Conservation (phyloP, 768 basidiomycete genomes). For the Boletales sp. region DNA sequence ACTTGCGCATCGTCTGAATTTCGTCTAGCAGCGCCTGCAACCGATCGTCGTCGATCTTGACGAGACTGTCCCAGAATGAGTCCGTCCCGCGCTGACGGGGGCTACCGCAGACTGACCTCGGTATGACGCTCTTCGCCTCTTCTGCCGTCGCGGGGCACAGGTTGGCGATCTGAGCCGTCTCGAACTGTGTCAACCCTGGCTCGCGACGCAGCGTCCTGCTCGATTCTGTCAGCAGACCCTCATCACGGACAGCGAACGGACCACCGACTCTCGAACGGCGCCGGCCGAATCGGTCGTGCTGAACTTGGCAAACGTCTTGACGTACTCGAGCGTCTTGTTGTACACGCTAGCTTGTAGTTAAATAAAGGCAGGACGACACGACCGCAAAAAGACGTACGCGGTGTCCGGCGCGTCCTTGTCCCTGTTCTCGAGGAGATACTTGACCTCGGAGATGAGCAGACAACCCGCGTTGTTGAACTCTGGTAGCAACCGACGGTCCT, state of each 20-base stretch:
- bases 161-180: slow-evolving; percentile 91
- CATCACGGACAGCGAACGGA: not conserved
- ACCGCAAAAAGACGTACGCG: slow-evolving; percentile 46
- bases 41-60: slow-evolving; percentile 84
- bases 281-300: slow-evolving; percentile 80
- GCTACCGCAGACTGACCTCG: slow-evolving; percentile 51
- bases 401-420: slow-evolving; percentile 88
- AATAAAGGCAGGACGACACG: not conserved
- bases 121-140: slow-evolving; percentile 88
- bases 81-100: not conserved
- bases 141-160: slow-evolving; percentile 84
- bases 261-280: slow-evolving; percentile 80
- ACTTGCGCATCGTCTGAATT: slow-evolving; percentile 88
- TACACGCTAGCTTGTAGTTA: slow-evolving; percentile 52
- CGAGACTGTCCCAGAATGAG: slow-evolving; percentile 42
- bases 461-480: slow-evolving; percentile 93
- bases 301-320: slow-evolving; percentile 89
- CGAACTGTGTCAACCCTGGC: slow-evolving; percentile 79
- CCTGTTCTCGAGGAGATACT: slow-evolving; percentile 82
- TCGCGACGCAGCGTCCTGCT: slow-evolving; percentile 64
- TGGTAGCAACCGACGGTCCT: slow-evolving; percentile 22
- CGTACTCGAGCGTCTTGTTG: slow-evolving; percentile 90
- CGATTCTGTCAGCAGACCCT: not conserved
- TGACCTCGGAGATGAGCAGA: slow-evolving; percentile 88
- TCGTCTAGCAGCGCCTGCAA: slow-evolving; percentile 81